Evolutionary conservation across 495 filamentous ascomycete genomes (phyloP), one percentile per base, ranked within the genome.

Genomic region (Neurospora terricola): DNA sequence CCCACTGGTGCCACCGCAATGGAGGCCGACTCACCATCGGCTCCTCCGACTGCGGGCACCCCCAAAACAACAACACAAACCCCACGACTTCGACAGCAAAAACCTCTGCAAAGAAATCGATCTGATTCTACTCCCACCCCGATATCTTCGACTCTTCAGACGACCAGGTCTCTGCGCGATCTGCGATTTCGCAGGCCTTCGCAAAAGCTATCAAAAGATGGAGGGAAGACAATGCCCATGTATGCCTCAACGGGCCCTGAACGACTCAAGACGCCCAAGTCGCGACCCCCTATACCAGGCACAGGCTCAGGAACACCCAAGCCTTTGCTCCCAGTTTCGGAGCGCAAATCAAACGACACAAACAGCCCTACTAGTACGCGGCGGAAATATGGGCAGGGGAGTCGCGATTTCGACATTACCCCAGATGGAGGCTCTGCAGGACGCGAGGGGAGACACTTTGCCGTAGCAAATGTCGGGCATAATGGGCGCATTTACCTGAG

Each of bases 401-500:
- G 76, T 80, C 62, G 81, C 42, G 86, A 83, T 77, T 83, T 80
- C 79, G 85, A 85, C 39, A 79, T 87, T 70, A 78, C 84, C 5
- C 85, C 83, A 6, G 87, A 88, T 70, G 85, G 84, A 43, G 80
- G 80, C 34, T 84, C 82, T 23, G 84, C 82, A n/a, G 87, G 86
- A 10, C 82, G 86, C 74, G 86, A 87, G 82, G 92, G 90, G 36
- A 87, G 92, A 69, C 92, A 96, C 78, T 98, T 97, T 81, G 93
- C 93, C 11, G 95, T 98, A 72, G 94, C 92, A 34, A 98, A 97
- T 83, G 91, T 98, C 72, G 94, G 94, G 68, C 92, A 94, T 78
- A 95, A 96, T 84, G 95, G 95, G 42, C 91, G 91, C 81, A 94
- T 98, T 80, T 98, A 96, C 81, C 83, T 98, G 73, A 93, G 94